Evolutionary conservation across 345 rosid genomes (phyloP), one percentile per base, ranked within the genome.

Genomic region (Iberis pinnata): DNA sequence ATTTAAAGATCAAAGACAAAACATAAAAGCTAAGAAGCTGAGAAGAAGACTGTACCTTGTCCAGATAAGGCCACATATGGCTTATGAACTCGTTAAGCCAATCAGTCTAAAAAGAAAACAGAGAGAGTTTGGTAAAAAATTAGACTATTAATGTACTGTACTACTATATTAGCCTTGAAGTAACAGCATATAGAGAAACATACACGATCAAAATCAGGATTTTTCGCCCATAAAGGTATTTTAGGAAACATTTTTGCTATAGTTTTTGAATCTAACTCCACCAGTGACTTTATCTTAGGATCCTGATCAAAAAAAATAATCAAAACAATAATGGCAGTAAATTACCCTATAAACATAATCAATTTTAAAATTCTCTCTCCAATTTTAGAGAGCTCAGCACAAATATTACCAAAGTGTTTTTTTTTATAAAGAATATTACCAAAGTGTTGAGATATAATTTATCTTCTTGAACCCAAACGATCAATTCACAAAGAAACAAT

Each of bases 161-260:
- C 6, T 22, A 22, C 25, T 22, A 22, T n/a, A n/a, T n/a, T n/a
- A n/a, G n/a, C n/a, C n/a, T n/a, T n/a, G n/a, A n/a, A n/a, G n/a
- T n/a, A n/a, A n/a, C n/a, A n/a, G n/a, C n/a, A n/a, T n/a, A n/a
- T 40, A 31, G 32, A 50, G 56, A 22, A 55, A 72, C 89, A 50
- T 77, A 93, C 99, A 9, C 98, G 95, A 70, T 92, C 94, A 53
- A 73, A 80, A 67, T 92, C 98, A 11, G 98, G 98, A 81, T 80
- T 81, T 70, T 92, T 92, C 48, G 88, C 94, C 98, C 95, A 88
- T 10, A 73, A 50, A 10, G 98, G 98, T 62, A 92, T 85, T 75
- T 88, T 95, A 4, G 97, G 81, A 12, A 85, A 78, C 78, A 85
- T 53, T 35, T 82, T 80, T 43, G 75, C 73, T 74, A 92, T 48